A percentile compares a stretch with the other conserved stretches of the same genome.
These are phyloP conservation scores for Protea cynaroides DNA, from an alignment of 164 flowering plant genomes.

Conservation along the genomic window DNA sequence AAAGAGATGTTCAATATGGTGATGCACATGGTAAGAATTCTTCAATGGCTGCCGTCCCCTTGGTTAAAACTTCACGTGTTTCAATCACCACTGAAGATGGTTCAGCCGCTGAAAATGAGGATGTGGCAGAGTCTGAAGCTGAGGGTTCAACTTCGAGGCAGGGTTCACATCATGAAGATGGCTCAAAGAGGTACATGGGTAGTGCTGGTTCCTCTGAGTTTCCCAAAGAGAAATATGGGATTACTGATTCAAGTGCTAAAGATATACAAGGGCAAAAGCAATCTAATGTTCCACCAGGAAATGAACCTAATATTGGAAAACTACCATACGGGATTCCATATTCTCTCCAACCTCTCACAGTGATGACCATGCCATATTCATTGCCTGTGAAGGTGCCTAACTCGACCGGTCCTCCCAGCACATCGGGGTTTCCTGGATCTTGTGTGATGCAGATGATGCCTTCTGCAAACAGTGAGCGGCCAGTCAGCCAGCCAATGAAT, in stretches of 20 bases:
- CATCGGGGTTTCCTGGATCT: slow-evolving; percentile 32
- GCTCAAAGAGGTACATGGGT: slow-evolving; percentile 28
- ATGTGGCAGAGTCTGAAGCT: slow-evolving; percentile 84
- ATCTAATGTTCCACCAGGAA: slow-evolving; percentile 29
- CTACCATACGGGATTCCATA: slow-evolving; percentile 33
- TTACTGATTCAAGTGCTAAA: slow-evolving; percentile 25
- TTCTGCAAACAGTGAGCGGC: slow-evolving; percentile 38
- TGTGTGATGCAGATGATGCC: slow-evolving; percentile 42
- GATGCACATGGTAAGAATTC: slow-evolving; percentile 36
- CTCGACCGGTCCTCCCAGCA: slow-evolving; percentile 23
- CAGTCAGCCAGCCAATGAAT: slow-evolving; percentile 31
- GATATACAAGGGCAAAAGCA: slow-evolving; percentile 41
- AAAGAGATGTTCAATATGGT: slow-evolving; percentile 36
- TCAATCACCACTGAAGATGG: slow-evolving; percentile 78
- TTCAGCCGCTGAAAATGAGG: slow-evolving; percentile 84
- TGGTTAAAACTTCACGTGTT: slow-evolving; percentile 41
- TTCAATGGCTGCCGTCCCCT: not conserved
- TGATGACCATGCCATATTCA: slow-evolving; percentile 34
- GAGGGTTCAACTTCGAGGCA: slow-evolving; percentile 64
- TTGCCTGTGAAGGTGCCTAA: slow-evolving; percentile 35
- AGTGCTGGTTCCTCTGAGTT: slow-evolving; percentile 32
- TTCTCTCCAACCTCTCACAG: slow-evolving; percentile 33
- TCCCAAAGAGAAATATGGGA: slow-evolving; percentile 37
- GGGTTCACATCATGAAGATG: slow-evolving; percentile 39
- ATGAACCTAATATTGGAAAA: slow-evolving; percentile 36